Evolutionary conservation across 345 rosid genomes (phyloP), one percentile per base, ranked within the genome.

Genomic region (Firmiana major): DNA sequence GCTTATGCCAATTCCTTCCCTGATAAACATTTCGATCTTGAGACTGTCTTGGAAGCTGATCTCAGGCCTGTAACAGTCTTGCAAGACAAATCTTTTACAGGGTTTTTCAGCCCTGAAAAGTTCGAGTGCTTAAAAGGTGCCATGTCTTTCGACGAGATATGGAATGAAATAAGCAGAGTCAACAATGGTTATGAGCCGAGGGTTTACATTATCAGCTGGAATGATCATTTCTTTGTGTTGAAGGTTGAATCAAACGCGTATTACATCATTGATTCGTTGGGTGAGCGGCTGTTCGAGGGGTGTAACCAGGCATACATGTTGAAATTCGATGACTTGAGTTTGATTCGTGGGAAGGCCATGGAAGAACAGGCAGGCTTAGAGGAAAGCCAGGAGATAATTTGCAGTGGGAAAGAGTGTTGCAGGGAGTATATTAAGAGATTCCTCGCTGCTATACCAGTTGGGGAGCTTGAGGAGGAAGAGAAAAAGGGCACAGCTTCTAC

Each of bases 341-440:
- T 26, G 40, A 60, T 74, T 15, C 1, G 24, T 7, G 8, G 19
- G n/a, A 63, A 63, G 4, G 67, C 19, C 40, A 17, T 8, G 9
- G 19, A 54, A 15, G 21, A 54, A 16, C 4, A 46, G 16, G 49
- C 49, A 46, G 4, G 48, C 66, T 40, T 40, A 40, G 43, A 40
- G 9, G 43, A 40, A 40, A 40, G n/a, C n/a, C n/a, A 55, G 11
- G 87, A 79, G 24, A 42, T 81, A 12, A 83, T 89, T 55, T 89
- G 87, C 83, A 64, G 68, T 9, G 93, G 91, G 11, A 91, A 81
- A 80, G 83, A 86, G 24, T 88, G 93, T 63, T 89, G 92, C 64
- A 83, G 83, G 75, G 97, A 90, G 64, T 92, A 87, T 67, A 81
- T 90, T 1, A 92, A 87, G 64, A 88, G 93, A 76, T 92, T 90